phyloP scores from a whole-genome alignment of 2,329 filamentous ascomycete genomes.

The Xylaria polymorpha region DNA sequence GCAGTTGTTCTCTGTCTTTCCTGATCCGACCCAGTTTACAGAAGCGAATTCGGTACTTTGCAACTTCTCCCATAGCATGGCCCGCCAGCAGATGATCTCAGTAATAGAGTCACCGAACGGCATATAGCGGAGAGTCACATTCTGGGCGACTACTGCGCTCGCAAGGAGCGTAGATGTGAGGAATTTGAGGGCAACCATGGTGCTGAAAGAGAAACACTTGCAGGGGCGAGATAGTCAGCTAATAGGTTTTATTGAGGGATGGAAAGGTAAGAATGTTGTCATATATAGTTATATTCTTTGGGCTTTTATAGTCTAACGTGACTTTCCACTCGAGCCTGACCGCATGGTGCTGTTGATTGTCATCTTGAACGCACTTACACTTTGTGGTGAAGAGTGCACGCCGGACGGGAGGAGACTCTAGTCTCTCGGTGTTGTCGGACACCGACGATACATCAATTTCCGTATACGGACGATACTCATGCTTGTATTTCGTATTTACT shows the following conservation, averaged over 20 bases:
- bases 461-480: neutral
- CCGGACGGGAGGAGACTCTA: neutral
- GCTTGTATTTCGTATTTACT: neutral
- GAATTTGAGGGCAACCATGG: constrained; percentile 45
- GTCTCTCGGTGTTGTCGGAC: constrained; percentile 26
- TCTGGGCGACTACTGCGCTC: constrained; percentile 42
- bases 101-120: constrained; percentile 59
- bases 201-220: neutral
- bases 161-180: constrained; percentile 37
- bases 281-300: constrained; percentile 18
- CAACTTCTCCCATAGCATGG: constrained; percentile 56
- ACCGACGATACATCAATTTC: constrained; percentile 6
- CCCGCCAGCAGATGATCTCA: constrained; percentile 58
- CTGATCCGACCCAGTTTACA: constrained; percentile 55
- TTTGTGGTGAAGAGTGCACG: neutral
- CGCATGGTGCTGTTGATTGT: neutral
- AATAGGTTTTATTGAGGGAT: neutral
- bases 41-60: constrained; percentile 53
- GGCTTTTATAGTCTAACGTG: neutral
- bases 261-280: neutral
- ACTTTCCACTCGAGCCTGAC: neutral
- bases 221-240: neutral
- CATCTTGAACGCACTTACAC: neutral
- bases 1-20: constrained; percentile 51
- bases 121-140: constrained; percentile 52